phyloP scores from a whole-genome alignment of 1,284 basidiomycete species.

The Phellopilus nigrolimitatus region DNA sequence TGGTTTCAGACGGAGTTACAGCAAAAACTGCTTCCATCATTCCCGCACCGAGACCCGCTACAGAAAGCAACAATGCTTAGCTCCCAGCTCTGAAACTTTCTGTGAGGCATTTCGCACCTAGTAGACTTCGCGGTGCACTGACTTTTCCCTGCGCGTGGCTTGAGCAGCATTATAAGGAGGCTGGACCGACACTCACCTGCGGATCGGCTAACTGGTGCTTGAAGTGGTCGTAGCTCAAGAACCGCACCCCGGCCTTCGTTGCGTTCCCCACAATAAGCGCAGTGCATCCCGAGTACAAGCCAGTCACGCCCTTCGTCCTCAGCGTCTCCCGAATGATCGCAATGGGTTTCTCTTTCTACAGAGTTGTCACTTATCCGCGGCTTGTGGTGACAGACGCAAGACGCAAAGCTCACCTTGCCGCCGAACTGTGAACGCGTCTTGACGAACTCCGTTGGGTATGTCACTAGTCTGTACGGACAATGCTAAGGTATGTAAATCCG shows the following conservation, averaged over 20 bases:
- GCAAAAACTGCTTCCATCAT: constrained; percentile 93
- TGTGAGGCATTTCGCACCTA: constrained; percentile 61
- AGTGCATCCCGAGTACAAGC: constrained; percentile 83
- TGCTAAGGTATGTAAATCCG: no score
- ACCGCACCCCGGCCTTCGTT: constrained; percentile 89
- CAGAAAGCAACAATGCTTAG: constrained; percentile 8
- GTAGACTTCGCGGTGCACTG: constrained; percentile 75
- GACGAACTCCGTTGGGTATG: constrained; percentile 92
- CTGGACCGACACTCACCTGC: constrained; percentile 50
- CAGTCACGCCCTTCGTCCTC: constrained; percentile 64
- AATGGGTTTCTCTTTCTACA: constrained; percentile 63
- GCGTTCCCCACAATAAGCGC: constrained; percentile 90
- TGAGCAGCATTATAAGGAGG: constrained; percentile 6
- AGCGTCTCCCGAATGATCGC: constrained; percentile 69
- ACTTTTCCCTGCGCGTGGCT: constrained; percentile 72
- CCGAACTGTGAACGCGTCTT: constrained; percentile 83
- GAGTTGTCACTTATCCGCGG: no score
- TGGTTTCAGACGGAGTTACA: constrained; percentile 96
- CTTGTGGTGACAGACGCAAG: no score
- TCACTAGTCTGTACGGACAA: constrained; percentile 51
- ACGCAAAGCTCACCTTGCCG: no score
- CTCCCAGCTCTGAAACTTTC: constrained; percentile 7
- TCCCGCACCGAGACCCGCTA: constrained; percentile 92
- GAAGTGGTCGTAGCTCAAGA: constrained; percentile 93
- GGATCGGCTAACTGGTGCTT: constrained; percentile 81